Percentiles rank a stretch among this genome's conserved stretches.
Conservation (phyloP, 257 asterid species). For the Solanum pennellii region DNA sequence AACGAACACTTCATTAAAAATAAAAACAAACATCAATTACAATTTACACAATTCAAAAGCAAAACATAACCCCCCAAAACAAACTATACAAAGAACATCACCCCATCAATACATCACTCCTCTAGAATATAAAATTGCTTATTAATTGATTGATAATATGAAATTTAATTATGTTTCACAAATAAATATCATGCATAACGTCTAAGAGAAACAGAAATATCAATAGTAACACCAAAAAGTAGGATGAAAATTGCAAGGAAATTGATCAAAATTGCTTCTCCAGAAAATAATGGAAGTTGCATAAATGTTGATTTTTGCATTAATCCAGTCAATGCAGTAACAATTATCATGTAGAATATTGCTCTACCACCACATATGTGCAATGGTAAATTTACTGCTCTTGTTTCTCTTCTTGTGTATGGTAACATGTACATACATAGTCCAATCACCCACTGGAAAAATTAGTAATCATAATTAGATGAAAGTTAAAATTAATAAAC, state of each 20-base stretch:
- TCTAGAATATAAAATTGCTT: neutral
- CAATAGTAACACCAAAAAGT: slow-evolving; percentile 56
- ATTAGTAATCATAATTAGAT: neutral
- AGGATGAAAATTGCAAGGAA: slow-evolving; percentile 52
- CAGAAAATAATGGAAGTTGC: slow-evolving; percentile 10
- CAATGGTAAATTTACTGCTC: slow-evolving; percentile 33
- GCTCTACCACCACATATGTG: slow-evolving; percentile 49
- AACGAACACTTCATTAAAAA: neutral
- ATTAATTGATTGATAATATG: neutral
- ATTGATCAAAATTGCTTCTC: slow-evolving; percentile 42
- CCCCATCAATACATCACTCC: neutral
- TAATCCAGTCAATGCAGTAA: slow-evolving; percentile 58
- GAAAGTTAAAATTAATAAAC: neutral
- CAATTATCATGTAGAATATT: slow-evolving; percentile 54
- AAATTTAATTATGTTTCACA: neutral
- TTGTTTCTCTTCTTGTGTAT: slow-evolving; percentile 15
- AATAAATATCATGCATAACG: slow-evolving; percentile 15
- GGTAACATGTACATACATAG: slow-evolving; percentile 29
- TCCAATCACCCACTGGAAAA: slow-evolving; percentile 54
- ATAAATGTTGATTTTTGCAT: slow-evolving; percentile 47
- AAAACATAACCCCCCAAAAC: neutral
- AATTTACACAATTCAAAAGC: neutral
- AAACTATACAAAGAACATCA: neutral
- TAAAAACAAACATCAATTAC: neutral
- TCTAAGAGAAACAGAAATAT: slow-evolving; percentile 47